Evolutionary conservation across 2,329 filamentous ascomycete genomes (phyloP).

Genomic region (Pseudogymnoascus sp.): DNA sequence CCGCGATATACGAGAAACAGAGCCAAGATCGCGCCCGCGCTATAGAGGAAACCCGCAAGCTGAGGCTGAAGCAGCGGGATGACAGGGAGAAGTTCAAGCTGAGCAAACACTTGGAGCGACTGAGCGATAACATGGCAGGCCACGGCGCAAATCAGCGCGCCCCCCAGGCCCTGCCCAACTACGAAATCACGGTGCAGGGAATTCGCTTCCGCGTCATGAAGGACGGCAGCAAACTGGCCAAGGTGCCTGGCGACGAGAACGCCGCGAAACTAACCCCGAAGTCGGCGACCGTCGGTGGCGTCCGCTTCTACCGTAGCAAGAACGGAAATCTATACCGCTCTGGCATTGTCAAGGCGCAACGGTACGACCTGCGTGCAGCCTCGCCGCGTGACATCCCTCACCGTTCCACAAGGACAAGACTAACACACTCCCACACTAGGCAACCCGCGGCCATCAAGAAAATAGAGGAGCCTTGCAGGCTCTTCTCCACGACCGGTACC

Average conservation of each 20-base stretch:
- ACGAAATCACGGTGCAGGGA: constrained; percentile 63
- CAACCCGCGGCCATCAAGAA: constrained; percentile 51
- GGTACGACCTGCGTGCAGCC: constrained; percentile 53
- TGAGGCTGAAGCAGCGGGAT: constrained; percentile 47
- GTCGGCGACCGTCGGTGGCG: constrained; percentile 62
- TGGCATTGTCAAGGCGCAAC: constrained; percentile 65
- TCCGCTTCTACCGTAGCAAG: constrained; percentile 78
- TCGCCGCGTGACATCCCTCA: background rate
- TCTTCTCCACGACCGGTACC: constrained; percentile 60
- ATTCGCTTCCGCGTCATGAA: constrained; percentile 66
- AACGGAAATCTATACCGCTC: constrained; percentile 78
- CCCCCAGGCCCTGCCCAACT: constrained; percentile 34
- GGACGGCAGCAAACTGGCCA: constrained; percentile 75
- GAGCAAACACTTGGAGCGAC: constrained; percentile 37
- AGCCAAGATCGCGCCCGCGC: constrained; percentile 59
- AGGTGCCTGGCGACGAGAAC: constrained; percentile 61
- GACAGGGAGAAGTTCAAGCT: constrained; percentile 54
- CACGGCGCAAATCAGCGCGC: constrained; percentile 14
- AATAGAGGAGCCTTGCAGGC: constrained; percentile 65
- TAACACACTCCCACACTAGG: constrained; percentile 20
- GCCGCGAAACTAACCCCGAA: constrained; percentile 65
- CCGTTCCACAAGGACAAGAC: constrained; percentile 19
- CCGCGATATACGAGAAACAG: constrained; percentile 68
- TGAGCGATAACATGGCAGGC: constrained; percentile 21
- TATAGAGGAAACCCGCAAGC: constrained; percentile 60